Base-by-base conservation (phyloP, 805 yeast genomes). In the Pichia insulana region DNA sequence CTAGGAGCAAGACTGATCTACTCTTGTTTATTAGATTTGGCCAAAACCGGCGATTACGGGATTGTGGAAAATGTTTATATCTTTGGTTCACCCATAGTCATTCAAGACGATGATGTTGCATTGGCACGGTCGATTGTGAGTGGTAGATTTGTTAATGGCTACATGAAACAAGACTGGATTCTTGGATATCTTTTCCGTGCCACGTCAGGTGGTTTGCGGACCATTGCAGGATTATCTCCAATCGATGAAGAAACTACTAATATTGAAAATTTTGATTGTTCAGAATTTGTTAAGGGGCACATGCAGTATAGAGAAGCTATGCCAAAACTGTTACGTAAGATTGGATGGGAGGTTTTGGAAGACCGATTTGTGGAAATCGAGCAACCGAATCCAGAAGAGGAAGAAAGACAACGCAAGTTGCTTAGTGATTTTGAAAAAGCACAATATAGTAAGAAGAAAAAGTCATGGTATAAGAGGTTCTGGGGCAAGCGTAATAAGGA, bases 311-410 rank as follows among this genome's bases (percentile, higher is more conserved):
- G 98, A 65, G 82, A 82, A 48, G 88, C 87, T 11, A 87, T 92
- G 74, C 99, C 99, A 1, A 77, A 76, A 52, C 69, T 92, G 35
- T 59, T 92, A 50, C 73, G 74, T 48, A 62, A 65, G 39, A 53
- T 85, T 33, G 89, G 84, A 4, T 83, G 94, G 78, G 82, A 84
- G 42, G 87, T 92, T 4, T 59, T 88, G 34, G 76, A 82, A 48
- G 98, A 92, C 45, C 96, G 89, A 58, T 92, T 92, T 57, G 81
- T 84, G 16, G 98, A 92, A 61, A 89, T 92, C 51, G 97, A 89
- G 58, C 97, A 90, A 56, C 94, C 96, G 0, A 96, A 90, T 60
- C 86, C 95, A 2, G 95, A 86, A 51, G 78, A 81, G 53, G 73
- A 77, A 19, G 88, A 88, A 50, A 76, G 90, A 50, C 94, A 88